Percentiles rank a stretch among this genome's conserved stretches.
Evolutionary conservation across 2,329 filamentous ascomycete species (phyloP).

Genomic region (Coniosporium tulheliwenetii): DNA sequence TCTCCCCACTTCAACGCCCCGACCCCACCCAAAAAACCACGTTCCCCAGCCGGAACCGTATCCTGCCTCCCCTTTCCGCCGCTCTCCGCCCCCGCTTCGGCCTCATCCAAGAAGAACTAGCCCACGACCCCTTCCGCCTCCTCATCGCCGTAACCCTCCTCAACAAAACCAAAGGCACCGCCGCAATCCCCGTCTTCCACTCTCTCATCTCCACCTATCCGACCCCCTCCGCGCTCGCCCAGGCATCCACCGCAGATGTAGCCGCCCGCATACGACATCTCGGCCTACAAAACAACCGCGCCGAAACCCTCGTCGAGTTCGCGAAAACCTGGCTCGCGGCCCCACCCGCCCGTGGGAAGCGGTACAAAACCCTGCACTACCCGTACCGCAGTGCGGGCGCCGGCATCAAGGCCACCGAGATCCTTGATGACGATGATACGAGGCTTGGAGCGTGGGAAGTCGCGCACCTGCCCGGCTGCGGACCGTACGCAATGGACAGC

Average conservation of each 20-base stretch:
- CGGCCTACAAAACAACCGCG: conserved; percentile 54
- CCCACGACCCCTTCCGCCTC: conserved; percentile 60
- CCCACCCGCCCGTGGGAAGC: conserved; percentile 43
- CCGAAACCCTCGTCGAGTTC: conserved; percentile 51
- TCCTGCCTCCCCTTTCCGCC: conserved; percentile 48
- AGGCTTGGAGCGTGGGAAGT: conserved; percentile 59
- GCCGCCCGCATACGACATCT: conserved; percentile 50
- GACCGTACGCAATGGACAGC: conserved; percentile 71
- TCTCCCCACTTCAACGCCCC: conserved; percentile 26
- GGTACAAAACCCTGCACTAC: conserved; percentile 43
- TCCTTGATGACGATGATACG: conserved; percentile 27
- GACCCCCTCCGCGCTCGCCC: conserved; percentile 45
- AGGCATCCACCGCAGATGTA: conserved; percentile 40
- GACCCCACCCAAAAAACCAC: conserved; percentile 11
- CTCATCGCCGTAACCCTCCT: conserved; percentile 74
- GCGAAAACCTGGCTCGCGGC: conserved; percentile 51
- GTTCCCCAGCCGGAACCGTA: conserved; percentile 12
- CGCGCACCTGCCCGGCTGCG: conserved; percentile 62
- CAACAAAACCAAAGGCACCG: conserved; percentile 59
- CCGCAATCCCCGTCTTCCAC: conserved; percentile 63
- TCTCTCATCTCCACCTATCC: conserved; percentile 53
- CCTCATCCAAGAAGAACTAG: conserved; percentile 69
- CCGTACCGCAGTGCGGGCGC: conserved; percentile 33
- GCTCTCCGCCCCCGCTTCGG: conserved; percentile 51
- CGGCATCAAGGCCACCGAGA: conserved; percentile 32